Base-by-base conservation (phyloP, 306 rosid genomes). In the Vigna angularis region DNA sequence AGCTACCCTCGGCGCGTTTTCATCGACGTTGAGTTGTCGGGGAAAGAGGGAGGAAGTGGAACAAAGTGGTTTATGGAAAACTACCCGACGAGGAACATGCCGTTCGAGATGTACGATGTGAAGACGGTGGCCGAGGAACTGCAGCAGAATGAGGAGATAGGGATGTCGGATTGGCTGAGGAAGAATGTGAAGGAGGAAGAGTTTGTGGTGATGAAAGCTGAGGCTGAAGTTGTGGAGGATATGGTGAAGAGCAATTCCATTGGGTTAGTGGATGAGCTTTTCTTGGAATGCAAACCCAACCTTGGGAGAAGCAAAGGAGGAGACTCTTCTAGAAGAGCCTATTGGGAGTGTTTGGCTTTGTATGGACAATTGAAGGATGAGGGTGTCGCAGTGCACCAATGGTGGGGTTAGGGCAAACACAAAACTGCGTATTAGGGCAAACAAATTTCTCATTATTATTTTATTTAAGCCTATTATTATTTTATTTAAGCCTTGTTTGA, bases 321-420 rank as follows among this genome's bases (percentile, higher is more conserved):
- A 50, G 22, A 51, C 5, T 44, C 20, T 10, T 82, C 83, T 8
- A 34, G 83, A 5, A 86, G 91, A 71, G 91, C 98, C 62, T 93
- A 93, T 53, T 93, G 98, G 97, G 88, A 91, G 66, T 93, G 97
- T 61, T 82, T 93, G 86, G 97, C 97, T 0, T 49, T 93, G 80
- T 93, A 93, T 38, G 97, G 98, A 0, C 86, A 70, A 70, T 86
- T 93, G 13, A 86, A 91, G 17, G 98, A 93, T 49, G 92, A 90
- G 81, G 97, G 98, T 51, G 93, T 93, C 5, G 98, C 97, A 8
- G 98, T 93, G 70, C 97, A 93, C 65, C 98, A 93, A 13, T 93
- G 98, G 98, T 91, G 97, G 96, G 97, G 92, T 77, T 91, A 81
- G 38, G 38, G 38, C 7, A 34, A 34, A 34, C 38, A 4, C 34